A percentile compares a stretch with the other conserved stretches of the same genome.
These are phyloP conservation scores for Galium porrigens DNA, from an alignment of 305 asterid genomes.

Conservation along the genomic window DNA sequence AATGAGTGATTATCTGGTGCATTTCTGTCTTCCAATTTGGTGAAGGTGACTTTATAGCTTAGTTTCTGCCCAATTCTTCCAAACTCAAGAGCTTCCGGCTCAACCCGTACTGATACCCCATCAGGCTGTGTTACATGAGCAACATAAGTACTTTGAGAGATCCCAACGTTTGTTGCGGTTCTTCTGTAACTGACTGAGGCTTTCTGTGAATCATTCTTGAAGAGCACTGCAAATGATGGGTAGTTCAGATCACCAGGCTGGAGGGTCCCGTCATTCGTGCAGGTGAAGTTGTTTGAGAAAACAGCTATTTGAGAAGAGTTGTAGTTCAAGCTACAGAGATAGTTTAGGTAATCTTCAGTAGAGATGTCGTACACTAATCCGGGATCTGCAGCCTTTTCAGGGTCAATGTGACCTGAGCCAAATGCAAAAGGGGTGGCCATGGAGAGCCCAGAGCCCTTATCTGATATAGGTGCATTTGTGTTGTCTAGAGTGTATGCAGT, in stretches of 20 bases:
- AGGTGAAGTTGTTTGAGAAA: constrained; percentile 29
- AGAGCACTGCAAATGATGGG: constrained; percentile 51
- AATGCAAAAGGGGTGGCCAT: constrained; percentile 41
- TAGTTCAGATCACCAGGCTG: constrained; percentile 56
- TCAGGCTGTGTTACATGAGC: constrained; percentile 33
- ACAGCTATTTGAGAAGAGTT: constrained; percentile 38
- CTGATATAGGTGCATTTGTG: constrained; percentile 29
- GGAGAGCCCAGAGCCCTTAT: constrained; percentile 24
- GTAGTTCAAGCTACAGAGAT: constrained; percentile 51
- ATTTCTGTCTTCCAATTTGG: constrained; percentile 16
- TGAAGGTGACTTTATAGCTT: constrained; percentile 39
- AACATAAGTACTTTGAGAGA: constrained; percentile 23
- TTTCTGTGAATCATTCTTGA: constrained; percentile 12
- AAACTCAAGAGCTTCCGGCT: constrained; percentile 40
- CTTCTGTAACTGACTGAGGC: constrained; percentile 28
- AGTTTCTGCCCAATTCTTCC: constrained; percentile 28
- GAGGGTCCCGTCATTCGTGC: constrained; percentile 22
- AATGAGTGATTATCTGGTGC: constrained; percentile 27
- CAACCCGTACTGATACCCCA: constrained; percentile 32
- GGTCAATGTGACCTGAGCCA: constrained; percentile 65
- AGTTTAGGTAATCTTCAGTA: constrained; percentile 32
- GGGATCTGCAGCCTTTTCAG: constrained; percentile 47
- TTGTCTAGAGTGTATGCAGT: constrained; percentile 37
- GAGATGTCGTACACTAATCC: constrained; percentile 53
- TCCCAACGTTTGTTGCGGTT: constrained; percentile 54